Evolutionary conservation across 805 yeast species (phyloP).

Genomic region (Saccharomycopsis sp.): DNA sequence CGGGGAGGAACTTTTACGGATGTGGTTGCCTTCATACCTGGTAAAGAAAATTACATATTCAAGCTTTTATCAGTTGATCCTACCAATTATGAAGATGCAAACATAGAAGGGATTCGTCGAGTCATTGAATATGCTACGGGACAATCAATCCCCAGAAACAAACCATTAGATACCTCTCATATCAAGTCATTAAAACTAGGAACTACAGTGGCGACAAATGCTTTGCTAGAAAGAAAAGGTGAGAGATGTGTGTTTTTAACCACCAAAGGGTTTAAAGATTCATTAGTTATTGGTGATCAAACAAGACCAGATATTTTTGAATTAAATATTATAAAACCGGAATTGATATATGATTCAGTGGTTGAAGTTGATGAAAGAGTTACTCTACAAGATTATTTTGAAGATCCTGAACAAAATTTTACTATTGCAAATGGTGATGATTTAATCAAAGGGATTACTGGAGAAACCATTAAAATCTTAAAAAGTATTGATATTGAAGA

Average conservation of each 20-base stretch:
- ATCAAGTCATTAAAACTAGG: constrained; percentile 78
- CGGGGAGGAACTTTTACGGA: constrained; percentile 94
- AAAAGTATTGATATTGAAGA: constrained; percentile 37
- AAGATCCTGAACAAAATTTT: constrained; percentile 43
- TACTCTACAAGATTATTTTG: constrained; percentile 70
- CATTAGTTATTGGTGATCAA: constrained; percentile 79
- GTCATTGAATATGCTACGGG: constrained; percentile 53
- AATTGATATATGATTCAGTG: constrained; percentile 62
- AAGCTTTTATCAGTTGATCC: constrained; percentile 87
- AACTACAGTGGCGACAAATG: constrained; percentile 94
- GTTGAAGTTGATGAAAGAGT: constrained; percentile 86
- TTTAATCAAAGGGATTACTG: constrained; percentile 48
- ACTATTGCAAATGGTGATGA: constrained; percentile 21
- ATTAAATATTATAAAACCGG: constrained; percentile 61
- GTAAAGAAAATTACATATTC: constrained; percentile 45
- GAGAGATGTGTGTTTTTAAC: constrained; percentile 78
- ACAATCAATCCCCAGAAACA: constrained; percentile 44
- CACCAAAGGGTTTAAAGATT: constrained; percentile 82
- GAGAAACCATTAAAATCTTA: constrained; percentile 54
- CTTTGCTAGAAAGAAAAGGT: constrained; percentile 86
- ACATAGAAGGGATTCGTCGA: constrained; percentile 82
- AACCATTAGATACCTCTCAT: constrained; percentile 47
- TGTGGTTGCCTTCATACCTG: constrained; percentile 41
- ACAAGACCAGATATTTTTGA: constrained; percentile 87
- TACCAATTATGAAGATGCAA: constrained; percentile 79